phyloP scores from a whole-genome alignment of 192 early-diverging fungal genomes.

The Umbelopsis vinacea region DNA sequence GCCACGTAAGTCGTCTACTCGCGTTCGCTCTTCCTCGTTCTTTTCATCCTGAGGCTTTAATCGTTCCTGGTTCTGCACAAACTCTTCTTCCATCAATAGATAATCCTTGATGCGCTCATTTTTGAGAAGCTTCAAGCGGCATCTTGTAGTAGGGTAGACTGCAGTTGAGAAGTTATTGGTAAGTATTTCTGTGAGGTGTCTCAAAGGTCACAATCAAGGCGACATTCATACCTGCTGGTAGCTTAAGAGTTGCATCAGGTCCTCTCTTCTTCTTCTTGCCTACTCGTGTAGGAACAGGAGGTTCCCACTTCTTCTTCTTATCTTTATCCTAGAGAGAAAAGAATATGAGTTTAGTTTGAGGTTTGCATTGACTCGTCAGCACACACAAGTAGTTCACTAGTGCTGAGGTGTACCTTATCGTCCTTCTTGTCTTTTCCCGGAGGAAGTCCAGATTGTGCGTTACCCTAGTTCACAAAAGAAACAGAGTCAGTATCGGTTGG shows the following conservation, averaged over 20 bases:
- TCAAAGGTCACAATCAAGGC: too few species aligned
- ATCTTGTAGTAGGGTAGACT: constrained; percentile 98
- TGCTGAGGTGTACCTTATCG: constrained; percentile 43
- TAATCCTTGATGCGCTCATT: constrained; percentile 99
- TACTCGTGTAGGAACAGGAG: constrained; percentile 96
- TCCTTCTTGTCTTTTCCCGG: constrained; percentile 71
- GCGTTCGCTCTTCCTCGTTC: constrained; percentile 88
- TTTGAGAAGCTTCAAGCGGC: constrained; percentile 96
- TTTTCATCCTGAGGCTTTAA: constrained; percentile 98
- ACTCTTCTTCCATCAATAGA: constrained; percentile 98
- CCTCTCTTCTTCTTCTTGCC: constrained; percentile 98
- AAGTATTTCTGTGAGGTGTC: not conserved
- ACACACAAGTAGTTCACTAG: not conserved
- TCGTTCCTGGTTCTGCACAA: constrained; percentile 98
- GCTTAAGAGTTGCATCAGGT: constrained; percentile 87
- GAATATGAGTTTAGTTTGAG: not conserved
- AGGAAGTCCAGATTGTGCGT: constrained; percentile 81
- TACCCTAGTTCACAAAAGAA: constrained; percentile 63
- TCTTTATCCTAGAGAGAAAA: constrained; percentile 60
- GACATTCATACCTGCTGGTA: constrained; percentile 78
- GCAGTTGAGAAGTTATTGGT: constrained; percentile 20
- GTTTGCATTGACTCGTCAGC: not conserved
- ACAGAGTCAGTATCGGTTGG: not conserved
- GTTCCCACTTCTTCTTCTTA: constrained; percentile 98
- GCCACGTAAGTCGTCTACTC: constrained; percentile 95